phyloP scores from a whole-genome alignment of 257 asterid genomes.

The Nicotiana undulata region DNA sequence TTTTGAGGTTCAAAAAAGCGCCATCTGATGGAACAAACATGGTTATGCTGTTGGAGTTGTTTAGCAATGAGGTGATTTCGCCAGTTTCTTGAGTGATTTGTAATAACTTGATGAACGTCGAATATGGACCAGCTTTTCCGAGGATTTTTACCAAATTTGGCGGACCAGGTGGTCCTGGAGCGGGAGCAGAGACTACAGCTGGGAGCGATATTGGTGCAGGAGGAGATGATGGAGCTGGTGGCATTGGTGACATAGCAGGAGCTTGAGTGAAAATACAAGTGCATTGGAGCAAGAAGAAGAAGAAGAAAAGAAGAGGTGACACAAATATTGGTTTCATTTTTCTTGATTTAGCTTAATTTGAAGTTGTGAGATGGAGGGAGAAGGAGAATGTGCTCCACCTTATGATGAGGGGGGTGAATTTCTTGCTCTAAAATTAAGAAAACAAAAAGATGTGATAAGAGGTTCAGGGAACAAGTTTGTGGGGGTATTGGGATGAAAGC shows the following conservation, averaged over 20 bases:
- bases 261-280: conserved; percentile 23
- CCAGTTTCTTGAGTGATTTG: conserved; percentile 36
- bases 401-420: neutral
- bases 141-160: conserved; percentile 40
- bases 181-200: conserved; percentile 8
- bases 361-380: neutral
- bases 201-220: neutral
- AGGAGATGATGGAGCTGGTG: conserved; percentile 13
- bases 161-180: conserved; percentile 36
- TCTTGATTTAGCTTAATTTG: neutral
- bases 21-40: conserved; percentile 33
- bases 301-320: conserved; percentile 10
- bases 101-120: conserved; percentile 45
- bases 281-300: conserved; percentile 14
- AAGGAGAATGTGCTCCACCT: conserved; percentile 4
- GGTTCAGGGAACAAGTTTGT: neutral
- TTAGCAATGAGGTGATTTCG: conserved; percentile 43
- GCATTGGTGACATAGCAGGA: conserved; percentile 3
- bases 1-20: conserved; percentile 39
- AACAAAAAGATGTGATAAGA: neutral
- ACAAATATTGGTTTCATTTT: neutral
- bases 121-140: conserved; percentile 35
- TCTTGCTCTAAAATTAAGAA: neutral
- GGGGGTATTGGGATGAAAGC: neutral
- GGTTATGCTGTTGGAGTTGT: conserved; percentile 41